Evolutionary conservation across 768 basidiomycete genomes (phyloP), one percentile per base, ranked within the genome.

Genomic region (Leccinum olivaceopallidum): DNA sequence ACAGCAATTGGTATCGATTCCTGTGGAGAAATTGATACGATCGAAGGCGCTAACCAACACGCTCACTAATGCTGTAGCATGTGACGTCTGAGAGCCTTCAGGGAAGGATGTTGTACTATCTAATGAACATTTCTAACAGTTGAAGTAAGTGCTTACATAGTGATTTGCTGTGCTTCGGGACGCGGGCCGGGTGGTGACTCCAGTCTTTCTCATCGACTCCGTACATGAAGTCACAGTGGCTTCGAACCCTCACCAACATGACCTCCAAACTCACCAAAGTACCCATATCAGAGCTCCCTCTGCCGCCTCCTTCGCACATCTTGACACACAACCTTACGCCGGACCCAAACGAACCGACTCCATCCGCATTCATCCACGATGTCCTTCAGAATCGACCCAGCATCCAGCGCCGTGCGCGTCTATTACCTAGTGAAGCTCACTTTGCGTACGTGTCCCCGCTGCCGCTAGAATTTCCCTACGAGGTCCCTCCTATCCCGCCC

Each of bases 381-480:
- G 74, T 85, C 10, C 80, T 88, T 56, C 70, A 67, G 7, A 69
- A 55, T 36, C 78, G 73, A 2, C 91, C 92, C 0, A 89, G 85
- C 68, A 62, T 87, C 22, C 90, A 90, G 70, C 84, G 90, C 20
- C 82, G 91, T 57, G 81, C 88, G 39, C 83, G 88, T 60, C 77
- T 91, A 2, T 75, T 90, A 18, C 73, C 81, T 0, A 69, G 78
- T 0, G 71, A 80, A 44, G 82, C 83, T 5, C 93, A 95, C 72
- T 95, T 86, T 74, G 83, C 89, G n/a, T 86, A 87, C 69, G 87
- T 93, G 57, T 81, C 90, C 4, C 95, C 96, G 0, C 82, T 93
- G 63, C 92, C 94, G 9, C 61, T 90, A 0, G 77, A 87, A 3
- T 98, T 97, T 74, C 96, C 95, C 0, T 94, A 89, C 73, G 78